phyloP scores from a whole-genome alignment of 768 basidiomycete genomes.

The Boletus fagicola region DNA sequence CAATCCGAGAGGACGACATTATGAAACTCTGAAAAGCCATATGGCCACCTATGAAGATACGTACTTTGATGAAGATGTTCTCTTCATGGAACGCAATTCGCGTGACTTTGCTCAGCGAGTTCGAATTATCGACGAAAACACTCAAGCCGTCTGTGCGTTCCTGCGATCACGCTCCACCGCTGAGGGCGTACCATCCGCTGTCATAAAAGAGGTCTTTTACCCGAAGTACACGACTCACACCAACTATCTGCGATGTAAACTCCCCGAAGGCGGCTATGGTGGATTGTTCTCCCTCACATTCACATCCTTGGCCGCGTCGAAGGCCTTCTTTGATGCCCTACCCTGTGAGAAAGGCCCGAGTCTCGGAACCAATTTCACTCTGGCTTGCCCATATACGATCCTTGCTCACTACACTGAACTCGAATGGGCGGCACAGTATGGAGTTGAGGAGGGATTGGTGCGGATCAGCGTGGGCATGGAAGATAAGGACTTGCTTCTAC shows the following conservation, averaged over 20 bases:
- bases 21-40: conserved; percentile 59
- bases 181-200: conserved; percentile 38
- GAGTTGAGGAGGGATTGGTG: conserved; percentile 81
- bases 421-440: conserved; percentile 87
- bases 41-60: conserved; percentile 74
- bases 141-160: conserved; percentile 79
- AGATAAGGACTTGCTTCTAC: conserved; percentile 53
- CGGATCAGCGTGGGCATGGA: conserved; percentile 93
- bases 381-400: conserved; percentile 91
- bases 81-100: conserved; percentile 98
- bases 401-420: conserved; percentile 88
- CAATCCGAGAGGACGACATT: conserved; percentile 75
- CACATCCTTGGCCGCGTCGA: conserved; percentile 60
- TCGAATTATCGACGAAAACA: conserved; percentile 73
- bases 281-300: conserved; percentile 89
- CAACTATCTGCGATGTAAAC: conserved; percentile 70
- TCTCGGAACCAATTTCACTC: conserved; percentile 93
- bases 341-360: conserved; percentile 87
- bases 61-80: conserved; percentile 88
- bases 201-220: conserved; percentile 84
- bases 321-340: conserved; percentile 82
- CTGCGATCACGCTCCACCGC: conserved; percentile 58
- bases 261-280: conserved; percentile 63
- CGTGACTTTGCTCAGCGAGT: conserved; percentile 84
- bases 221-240: conserved; percentile 76